Evolutionary conservation across 202 grass and related monocot species (phyloP).

Genomic region (Schoenoplectus tabernaemontani): DNA sequence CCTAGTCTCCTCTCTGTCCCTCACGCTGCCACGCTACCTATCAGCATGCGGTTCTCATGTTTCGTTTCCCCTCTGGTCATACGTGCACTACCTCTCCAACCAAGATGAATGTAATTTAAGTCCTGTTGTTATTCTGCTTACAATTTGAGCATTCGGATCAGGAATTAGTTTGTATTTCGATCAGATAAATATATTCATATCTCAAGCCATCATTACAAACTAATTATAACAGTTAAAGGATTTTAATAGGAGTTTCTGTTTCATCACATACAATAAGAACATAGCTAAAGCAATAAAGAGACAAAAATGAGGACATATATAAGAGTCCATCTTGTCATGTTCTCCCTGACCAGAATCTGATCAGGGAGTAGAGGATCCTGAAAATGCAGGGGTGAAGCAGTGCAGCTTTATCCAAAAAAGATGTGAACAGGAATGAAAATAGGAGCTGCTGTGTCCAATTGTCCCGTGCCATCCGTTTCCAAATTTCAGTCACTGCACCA

Average conservation of each 20-base stretch:
- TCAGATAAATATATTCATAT: too few species aligned
- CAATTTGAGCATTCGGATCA: too few species aligned
- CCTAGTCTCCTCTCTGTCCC: background rate
- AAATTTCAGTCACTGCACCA: background rate
- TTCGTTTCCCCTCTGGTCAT: background rate
- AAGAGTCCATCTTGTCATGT: conserved; percentile 4
- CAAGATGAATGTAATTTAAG: too few species aligned
- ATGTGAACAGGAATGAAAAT: background rate
- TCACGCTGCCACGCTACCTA: background rate
- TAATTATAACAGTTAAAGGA: background rate
- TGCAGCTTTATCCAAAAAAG: background rate
- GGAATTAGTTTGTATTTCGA: too few species aligned
- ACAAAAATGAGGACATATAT: background rate
- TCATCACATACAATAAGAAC: too few species aligned
- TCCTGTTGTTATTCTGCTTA: too few species aligned
- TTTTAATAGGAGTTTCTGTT: conserved; percentile 8
- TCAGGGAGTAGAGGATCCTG: background rate
- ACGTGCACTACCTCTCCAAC: background rate
- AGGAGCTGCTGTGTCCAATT: background rate
- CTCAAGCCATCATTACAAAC: background rate
- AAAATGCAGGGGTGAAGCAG: background rate
- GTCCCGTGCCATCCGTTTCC: background rate
- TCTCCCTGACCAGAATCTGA: background rate
- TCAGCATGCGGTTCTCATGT: background rate
- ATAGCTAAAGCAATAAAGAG: background rate